A percentile compares a stretch with the other conserved stretches of the same genome.
phyloP scores from a whole-genome alignment of 2,329 filamentous ascomycete species.

The Akanthomyces uredinophilus region DNA sequence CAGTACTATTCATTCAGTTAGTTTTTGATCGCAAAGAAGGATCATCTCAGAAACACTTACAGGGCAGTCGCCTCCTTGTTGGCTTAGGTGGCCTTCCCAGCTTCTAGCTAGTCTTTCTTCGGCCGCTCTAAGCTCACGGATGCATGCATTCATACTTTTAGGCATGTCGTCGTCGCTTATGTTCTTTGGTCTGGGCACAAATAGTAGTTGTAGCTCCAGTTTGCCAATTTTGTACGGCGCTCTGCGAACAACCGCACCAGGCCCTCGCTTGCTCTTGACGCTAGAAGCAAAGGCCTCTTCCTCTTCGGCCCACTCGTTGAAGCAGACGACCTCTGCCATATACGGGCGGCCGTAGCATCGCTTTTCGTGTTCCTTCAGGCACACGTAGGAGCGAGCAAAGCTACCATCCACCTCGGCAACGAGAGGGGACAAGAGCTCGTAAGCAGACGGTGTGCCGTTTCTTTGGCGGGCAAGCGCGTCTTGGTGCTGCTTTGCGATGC shows the following conservation, averaged over 20 bases:
- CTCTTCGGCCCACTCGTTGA: slow-evolving; percentile 98
- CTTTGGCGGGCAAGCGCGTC: slow-evolving; percentile 61
- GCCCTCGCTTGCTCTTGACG: slow-evolving; percentile 88
- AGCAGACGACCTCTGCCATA: slow-evolving; percentile 84
- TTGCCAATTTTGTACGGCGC: slow-evolving; percentile 97
- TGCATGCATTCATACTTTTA: slow-evolving; percentile 97
- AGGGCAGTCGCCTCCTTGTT: slow-evolving; percentile 95
- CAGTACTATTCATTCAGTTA: slow-evolving; percentile 63
- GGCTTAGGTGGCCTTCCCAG: slow-evolving; percentile 86
- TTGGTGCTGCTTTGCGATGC: slow-evolving; percentile 56
- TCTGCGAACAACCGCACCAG: slow-evolving; percentile 64
- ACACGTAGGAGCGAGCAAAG: slow-evolving; percentile 90
- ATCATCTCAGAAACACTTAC: slow-evolving; percentile 51
- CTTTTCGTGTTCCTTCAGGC: slow-evolving; percentile 85
- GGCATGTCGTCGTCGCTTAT: slow-evolving; percentile 93
- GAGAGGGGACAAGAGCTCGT: slow-evolving; percentile 80
- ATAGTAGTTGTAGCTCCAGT: slow-evolving; percentile 87
- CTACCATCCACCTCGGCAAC: slow-evolving; percentile 80
- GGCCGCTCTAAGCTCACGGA: slow-evolving; percentile 87
- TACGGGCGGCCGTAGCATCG: slow-evolving; percentile 84
- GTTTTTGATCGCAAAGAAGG: slow-evolving; percentile 33
- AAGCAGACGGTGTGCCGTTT: slow-evolving; percentile 64
- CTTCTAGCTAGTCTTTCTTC: slow-evolving; percentile 72
- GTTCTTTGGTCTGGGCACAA: slow-evolving; percentile 87
- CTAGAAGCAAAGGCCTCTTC: slow-evolving; percentile 73